Conservation (phyloP, 306 rosid genomes). For the Casuarina equisetifolia region DNA sequence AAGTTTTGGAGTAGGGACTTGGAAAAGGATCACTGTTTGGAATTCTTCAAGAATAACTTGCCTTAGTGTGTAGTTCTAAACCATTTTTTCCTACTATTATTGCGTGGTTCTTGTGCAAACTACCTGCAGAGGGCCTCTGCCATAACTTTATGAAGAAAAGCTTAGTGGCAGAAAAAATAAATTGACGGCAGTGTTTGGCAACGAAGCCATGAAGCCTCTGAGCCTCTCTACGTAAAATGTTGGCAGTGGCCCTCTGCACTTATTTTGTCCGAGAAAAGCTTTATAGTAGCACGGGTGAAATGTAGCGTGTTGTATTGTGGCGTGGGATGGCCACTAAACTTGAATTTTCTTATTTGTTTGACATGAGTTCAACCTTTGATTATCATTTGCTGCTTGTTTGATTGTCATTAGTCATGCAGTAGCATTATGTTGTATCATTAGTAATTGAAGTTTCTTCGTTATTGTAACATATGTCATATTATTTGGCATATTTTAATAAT, state of each 20-base stretch:
- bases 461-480: not conserved
- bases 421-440: not conserved
- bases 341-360: not conserved
- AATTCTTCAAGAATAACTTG: slow-evolving; percentile 55
- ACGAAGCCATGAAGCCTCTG: too few relatives aligned
- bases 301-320: too few relatives aligned
- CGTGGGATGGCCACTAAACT: too few relatives aligned
- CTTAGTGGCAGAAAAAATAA: not conserved
- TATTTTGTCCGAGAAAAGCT: not conserved
- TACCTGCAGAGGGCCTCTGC: not conserved
- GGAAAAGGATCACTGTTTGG: slow-evolving; percentile 71
- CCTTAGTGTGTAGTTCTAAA: not conserved
- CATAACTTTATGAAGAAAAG: not conserved
- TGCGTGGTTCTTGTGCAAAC: not conserved
- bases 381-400: slow-evolving; percentile 12
- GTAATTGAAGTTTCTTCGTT: slow-evolving; percentile 3
- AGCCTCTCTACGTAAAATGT: not conserved
- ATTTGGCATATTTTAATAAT: too few relatives aligned
- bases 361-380: slow-evolving; percentile 12
- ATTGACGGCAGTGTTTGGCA: too few relatives aligned
- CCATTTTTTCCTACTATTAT: not conserved
- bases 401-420: not conserved
- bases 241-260: not conserved
- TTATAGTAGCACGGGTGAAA: too few relatives aligned
- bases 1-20: slow-evolving; percentile 86